phyloP scores from a whole-genome alignment of 352 stramenopile species.

The Phytopythium oedochilum region DNA sequence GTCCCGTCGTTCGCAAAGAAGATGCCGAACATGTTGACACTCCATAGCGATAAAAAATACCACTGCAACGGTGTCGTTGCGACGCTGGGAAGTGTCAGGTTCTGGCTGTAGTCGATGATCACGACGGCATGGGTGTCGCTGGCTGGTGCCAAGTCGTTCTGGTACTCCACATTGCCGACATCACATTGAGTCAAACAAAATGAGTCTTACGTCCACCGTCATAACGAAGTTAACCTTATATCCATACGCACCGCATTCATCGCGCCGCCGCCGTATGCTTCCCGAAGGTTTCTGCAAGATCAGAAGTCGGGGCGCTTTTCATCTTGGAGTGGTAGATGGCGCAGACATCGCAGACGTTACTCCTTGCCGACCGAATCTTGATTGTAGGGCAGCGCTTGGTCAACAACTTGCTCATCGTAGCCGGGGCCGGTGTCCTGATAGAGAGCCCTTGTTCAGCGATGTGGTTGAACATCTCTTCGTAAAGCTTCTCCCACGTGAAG shows the following conservation, averaged over 20 bases:
- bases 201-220: slow-evolving; percentile 5
- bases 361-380: slow-evolving; percentile 1
- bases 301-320: background rate
- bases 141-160: background rate
- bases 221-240: slow-evolving; percentile 4
- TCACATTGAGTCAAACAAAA: slow-evolving; percentile 7
- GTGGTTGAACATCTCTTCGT: slow-evolving; percentile 11
- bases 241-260: slow-evolving; percentile 4
- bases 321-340: slow-evolving; percentile 7
- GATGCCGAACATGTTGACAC: slow-evolving; percentile 14
- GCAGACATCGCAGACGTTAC: slow-evolving; percentile 11
- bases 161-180: slow-evolving; percentile 9
- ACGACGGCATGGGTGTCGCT: slow-evolving; percentile 4
- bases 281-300: slow-evolving; percentile 7
- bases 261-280: slow-evolving; percentile 5
- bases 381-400: slow-evolving; percentile 5
- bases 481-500: slow-evolving; percentile 9
- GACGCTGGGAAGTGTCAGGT: slow-evolving; percentile 9
- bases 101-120: slow-evolving; percentile 18
- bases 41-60: slow-evolving; percentile 15
- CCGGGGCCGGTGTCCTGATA: background rate
- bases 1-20: slow-evolving; percentile 10
- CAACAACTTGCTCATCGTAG: slow-evolving; percentile 10
- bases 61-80: slow-evolving; percentile 9
- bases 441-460: background rate